These are phyloP conservation scores for Phytophthora lateralis DNA, from an alignment of 352 stramenopile genomes.

Conservation along the genomic window DNA sequence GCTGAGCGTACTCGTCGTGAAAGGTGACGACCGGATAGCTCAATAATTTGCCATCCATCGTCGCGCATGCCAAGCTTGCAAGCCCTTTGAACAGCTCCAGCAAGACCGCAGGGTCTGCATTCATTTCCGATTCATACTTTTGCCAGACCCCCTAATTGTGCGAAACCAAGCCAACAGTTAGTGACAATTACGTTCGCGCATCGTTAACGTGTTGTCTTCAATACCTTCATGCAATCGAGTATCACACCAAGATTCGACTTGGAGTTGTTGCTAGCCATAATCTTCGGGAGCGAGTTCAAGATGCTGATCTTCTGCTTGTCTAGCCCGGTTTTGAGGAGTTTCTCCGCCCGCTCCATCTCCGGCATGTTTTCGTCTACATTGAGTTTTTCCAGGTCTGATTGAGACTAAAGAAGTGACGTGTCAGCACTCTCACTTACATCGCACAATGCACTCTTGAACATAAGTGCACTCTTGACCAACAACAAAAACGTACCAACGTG, in stretches of 20 bases:
- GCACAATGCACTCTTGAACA: neutral
- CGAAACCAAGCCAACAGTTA: slow-evolving; percentile 1
- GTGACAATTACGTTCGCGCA: neutral
- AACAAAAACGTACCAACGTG: slow-evolving; percentile 55
- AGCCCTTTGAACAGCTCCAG: slow-evolving; percentile 71
- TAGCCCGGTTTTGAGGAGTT: slow-evolving; percentile 75
- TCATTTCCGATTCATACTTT: slow-evolving; percentile 63
- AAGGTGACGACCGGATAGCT: slow-evolving; percentile 58
- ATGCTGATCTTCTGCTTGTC: slow-evolving; percentile 87
- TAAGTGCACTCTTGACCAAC: neutral
- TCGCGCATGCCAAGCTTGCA: slow-evolving; percentile 57
- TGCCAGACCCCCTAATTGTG: slow-evolving; percentile 60
- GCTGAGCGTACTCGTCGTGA: slow-evolving; percentile 65
- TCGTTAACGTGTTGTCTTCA: neutral
- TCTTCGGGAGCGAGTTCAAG: slow-evolving; percentile 67
- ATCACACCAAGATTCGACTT: slow-evolving; percentile 68
- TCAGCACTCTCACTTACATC: neutral
- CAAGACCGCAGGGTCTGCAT: slow-evolving; percentile 47
- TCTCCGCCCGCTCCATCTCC: slow-evolving; percentile 79
- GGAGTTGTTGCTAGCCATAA: slow-evolving; percentile 74
- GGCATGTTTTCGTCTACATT: slow-evolving; percentile 86
- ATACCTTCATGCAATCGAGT: slow-evolving; percentile 81
- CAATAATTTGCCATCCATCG: slow-evolving; percentile 75
- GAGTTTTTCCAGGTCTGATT: slow-evolving; percentile 85
- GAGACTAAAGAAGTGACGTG: slow-evolving; percentile 44